phyloP scores from a whole-genome alignment of 2,329 filamentous ascomycete species.

The Microdochium nivale region DNA sequence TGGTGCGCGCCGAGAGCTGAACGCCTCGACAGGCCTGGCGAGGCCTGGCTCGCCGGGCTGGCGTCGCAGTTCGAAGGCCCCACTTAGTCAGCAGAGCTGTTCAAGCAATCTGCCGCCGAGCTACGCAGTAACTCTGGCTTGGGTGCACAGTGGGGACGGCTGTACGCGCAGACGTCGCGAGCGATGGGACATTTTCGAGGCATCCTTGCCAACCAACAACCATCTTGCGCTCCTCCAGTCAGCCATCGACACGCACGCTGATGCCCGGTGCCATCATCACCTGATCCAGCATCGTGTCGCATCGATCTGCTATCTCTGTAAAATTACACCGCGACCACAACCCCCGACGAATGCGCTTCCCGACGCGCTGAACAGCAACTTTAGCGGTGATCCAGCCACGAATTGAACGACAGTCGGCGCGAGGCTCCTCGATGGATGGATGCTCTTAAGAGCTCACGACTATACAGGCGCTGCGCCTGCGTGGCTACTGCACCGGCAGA shows the following conservation, averaged over 20 bases:
- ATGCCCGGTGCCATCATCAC: background rate
- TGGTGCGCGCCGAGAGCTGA: no score
- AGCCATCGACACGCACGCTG: background rate
- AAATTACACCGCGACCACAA: background rate
- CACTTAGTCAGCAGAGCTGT: background rate
- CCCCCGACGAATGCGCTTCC: background rate
- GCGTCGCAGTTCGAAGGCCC: no score
- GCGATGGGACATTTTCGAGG: background rate
- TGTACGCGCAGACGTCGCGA: background rate
- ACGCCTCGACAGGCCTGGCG: no score
- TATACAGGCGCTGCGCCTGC: constrained; percentile 39
- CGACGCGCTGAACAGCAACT: background rate
- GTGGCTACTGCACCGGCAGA: constrained; percentile 18
- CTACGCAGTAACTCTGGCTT: background rate
- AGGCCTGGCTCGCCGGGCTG: no score
- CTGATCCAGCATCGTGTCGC: background rate
- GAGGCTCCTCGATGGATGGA: constrained; percentile 25
- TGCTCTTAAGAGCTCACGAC: constrained; percentile 34
- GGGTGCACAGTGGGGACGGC: background rate
- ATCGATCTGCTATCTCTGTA: background rate
- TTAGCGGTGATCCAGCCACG: background rate
- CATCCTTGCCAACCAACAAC: background rate
- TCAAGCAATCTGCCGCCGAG: background rate
- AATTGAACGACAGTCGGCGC: background rate
- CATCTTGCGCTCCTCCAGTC: constrained; percentile 2